phyloP scores from a whole-genome alignment of 257 asterid genomes.

The Parsonsia alboflavescens region DNA sequence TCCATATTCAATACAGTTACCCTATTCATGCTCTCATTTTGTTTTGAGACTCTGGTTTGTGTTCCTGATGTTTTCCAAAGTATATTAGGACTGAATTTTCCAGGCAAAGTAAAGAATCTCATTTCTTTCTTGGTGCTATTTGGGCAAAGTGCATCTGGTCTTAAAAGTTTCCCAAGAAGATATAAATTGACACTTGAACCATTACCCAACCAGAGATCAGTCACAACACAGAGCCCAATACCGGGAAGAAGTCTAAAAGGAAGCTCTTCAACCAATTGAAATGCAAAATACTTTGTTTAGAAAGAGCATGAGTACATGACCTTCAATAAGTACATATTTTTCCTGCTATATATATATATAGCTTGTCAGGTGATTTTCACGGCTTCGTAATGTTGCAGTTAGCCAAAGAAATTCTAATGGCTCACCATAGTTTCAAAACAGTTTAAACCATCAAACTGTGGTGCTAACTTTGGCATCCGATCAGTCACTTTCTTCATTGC shows the following conservation, averaged over 20 bases:
- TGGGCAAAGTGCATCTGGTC: no score
- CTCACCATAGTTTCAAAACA: slow-evolving; percentile 11
- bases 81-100: no score
- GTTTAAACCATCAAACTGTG: slow-evolving; percentile 6
- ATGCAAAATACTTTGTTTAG: not conserved
- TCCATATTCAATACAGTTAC: not conserved
- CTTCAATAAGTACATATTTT: not conserved
- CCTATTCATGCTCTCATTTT: no score
- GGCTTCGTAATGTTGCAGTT: not conserved
- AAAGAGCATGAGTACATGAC: not conserved
- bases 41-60: no score
- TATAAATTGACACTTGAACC: no score
- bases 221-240: not conserved
- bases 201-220: no score
- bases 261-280: no score
- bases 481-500: not conserved
- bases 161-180: no score
- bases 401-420: not conserved
- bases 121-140: no score
- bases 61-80: no score
- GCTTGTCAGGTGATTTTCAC: not conserved
- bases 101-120: no score
- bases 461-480: slow-evolving; percentile 6
- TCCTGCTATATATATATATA: not conserved
- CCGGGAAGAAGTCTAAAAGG: not conserved